Conservation (phyloP, 1,284 basidiomycete species). For the Sporisorium iseilematis-ciliati region DNA sequence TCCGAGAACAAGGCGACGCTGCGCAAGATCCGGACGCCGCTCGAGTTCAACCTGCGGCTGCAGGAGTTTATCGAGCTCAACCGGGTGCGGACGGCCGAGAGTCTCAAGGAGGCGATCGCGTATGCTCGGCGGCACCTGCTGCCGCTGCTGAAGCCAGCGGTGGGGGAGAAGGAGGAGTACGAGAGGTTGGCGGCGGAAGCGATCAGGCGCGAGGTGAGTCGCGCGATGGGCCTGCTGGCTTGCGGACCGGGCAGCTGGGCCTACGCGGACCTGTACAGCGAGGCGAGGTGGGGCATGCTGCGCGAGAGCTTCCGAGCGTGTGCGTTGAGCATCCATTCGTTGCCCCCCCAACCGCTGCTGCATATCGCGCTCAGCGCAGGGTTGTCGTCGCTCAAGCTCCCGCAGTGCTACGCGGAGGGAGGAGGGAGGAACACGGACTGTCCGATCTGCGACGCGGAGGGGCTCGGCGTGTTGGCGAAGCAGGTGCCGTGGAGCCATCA, state of each 20-base stretch:
- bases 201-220: slow-evolving; percentile 23
- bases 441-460: slow-evolving; percentile 82
- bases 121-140: slow-evolving; percentile 86
- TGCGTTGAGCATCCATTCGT: slow-evolving; percentile 56
- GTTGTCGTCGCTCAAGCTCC: slow-evolving; percentile 58
- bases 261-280: slow-evolving; percentile 60
- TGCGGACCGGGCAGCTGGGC: slow-evolving; percentile 36
- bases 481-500: slow-evolving; percentile 95
- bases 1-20: slow-evolving; percentile 93
- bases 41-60: slow-evolving; percentile 93
- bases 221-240: slow-evolving; percentile 64
- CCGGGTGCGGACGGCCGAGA: slow-evolving; percentile 24
- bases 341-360: slow-evolving; percentile 58
- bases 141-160: slow-evolving; percentile 72
- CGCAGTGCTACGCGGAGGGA: slow-evolving; percentile 50
- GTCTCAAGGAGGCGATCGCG: slow-evolving; percentile 81
- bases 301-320: slow-evolving; percentile 47
- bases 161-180: slow-evolving; percentile 36
- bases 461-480: slow-evolving; percentile 79
- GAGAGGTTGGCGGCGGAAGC: slow-evolving; percentile 34
- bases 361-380: slow-evolving; percentile 67
- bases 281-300: slow-evolving; percentile 44
- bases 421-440: slow-evolving; percentile 77
- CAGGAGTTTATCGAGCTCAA: slow-evolving; percentile 95
- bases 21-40: slow-evolving; percentile 83